Base-by-base conservation (phyloP, 2,329 filamentous ascomycete genomes). In the Dryadomyces quercivorus region DNA sequence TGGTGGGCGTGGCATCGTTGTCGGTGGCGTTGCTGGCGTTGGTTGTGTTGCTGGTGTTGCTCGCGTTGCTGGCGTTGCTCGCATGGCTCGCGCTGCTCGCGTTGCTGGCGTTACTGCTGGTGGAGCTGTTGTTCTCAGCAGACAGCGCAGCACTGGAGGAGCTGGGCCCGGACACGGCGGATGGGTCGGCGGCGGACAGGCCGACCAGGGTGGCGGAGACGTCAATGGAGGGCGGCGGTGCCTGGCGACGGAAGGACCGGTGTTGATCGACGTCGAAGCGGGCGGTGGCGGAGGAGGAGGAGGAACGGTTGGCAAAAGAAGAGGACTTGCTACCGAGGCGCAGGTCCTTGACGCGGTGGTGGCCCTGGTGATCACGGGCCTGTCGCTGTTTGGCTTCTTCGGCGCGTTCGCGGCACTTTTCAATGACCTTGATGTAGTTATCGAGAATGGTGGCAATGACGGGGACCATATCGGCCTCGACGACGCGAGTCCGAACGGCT, bases 391-490 rank as follows among this genome's bases (percentile, higher is more conserved):
- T 93, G 54, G 82, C 79, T 65, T 95, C 81, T 64, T 96, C 90
- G 34, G 84, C 84, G 71, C 88, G 88, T 66, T 93, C 88, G 58
- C 88, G 85, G 66, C 87, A 88, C 69, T 90, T 92, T 63, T 97
- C 92, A 60, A 96, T 84, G 57, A 96, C 89, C 66, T 94, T 90
- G 72, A 96, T 92, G 71, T 98, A 98, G 70, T 97, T 97, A 72
- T 96, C 90, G 57, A 98, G 82, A 53, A 98, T 95, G 50, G 93
- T 97, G 54, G 93, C 93, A 63, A 98, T 96, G 63, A 98, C 93
- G 2, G 93, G 93, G 4, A 98, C 93, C 88, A 98, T 96, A 70
- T 98, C 93, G 59, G 93, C 93, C 72, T 98, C 93, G 52, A 98
- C 93, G 2, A 98, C 92, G 61, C 93, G 81, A 56, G 93, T 97